A percentile compares a stretch with the other conserved stretches of the same genome.
phyloP scores from a whole-genome alignment of 176 grass and related monocot genomes.

The Oryza meridionalis region DNA sequence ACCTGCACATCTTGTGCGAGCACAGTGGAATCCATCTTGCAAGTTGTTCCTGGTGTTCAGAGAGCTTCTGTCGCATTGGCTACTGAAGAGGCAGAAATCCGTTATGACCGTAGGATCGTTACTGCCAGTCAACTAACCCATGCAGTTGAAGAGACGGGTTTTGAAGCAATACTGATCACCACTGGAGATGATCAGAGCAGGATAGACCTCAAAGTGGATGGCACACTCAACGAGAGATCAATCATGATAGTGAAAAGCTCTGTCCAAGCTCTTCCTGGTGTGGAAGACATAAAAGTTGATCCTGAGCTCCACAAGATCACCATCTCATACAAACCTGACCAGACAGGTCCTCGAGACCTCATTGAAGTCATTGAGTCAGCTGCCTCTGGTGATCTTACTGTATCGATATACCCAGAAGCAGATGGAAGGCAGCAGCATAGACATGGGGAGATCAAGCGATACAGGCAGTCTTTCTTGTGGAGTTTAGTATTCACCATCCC shows the following conservation, averaged over 20 bases:
- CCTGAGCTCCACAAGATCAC: conserved; percentile 68
- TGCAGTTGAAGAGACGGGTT: conserved; percentile 74
- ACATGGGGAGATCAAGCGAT: conserved; percentile 76
- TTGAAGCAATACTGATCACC: conserved; percentile 72
- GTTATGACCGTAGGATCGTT: conserved; percentile 63
- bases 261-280: conserved; percentile 79
- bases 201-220: conserved; percentile 81
- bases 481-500: conserved; percentile 90
- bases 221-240: conserved; percentile 50
- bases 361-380: conserved; percentile 83
- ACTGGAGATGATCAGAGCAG: conserved; percentile 82
- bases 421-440: conserved; percentile 71
- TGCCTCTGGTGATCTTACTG: conserved; percentile 52
- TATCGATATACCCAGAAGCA: conserved; percentile 81
- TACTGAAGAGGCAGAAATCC: conserved; percentile 91
- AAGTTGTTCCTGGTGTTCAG: conserved; percentile 68
- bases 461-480: conserved; percentile 77
- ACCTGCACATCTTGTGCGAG: conserved; percentile 79
- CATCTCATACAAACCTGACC: conserved; percentile 81
- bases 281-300: conserved; percentile 66
- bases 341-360: conserved; percentile 82
- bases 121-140: conserved; percentile 54
- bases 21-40: conserved; percentile 73
- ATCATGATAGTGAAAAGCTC: conserved; percentile 64
- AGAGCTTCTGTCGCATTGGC: conserved; percentile 82